A percentile compares a stretch with the other conserved stretches of the same genome.
phyloP scores from a whole-genome alignment of 1,284 basidiomycete genomes.

The Cutaneotrichosporon daszewskae region DNA sequence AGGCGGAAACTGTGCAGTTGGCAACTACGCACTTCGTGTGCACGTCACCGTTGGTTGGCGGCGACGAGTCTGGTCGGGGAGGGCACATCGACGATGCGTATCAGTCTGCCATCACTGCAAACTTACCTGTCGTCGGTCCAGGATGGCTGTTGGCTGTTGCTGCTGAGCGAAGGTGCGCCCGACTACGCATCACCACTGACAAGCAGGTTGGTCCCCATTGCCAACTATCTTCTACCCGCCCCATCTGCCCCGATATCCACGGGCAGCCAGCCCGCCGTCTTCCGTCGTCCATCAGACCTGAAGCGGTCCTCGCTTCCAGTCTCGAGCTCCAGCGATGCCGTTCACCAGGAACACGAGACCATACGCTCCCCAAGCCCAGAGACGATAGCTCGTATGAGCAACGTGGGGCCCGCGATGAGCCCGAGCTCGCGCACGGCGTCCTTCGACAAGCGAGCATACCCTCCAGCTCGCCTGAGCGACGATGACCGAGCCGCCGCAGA shows the following conservation, averaged over 20 bases:
- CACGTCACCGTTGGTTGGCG: constrained; percentile 65
- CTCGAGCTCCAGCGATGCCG: constrained; percentile 11
- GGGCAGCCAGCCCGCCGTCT: constrained; percentile 53
- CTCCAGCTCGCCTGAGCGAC: not conserved
- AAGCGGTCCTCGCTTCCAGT: constrained; percentile 34
- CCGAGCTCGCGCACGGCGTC: constrained; percentile 9
- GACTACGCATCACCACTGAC: no score
- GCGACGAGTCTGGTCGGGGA: constrained; percentile 50
- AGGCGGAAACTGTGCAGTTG: constrained; percentile 88
- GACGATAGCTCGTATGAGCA: constrained; percentile 46
- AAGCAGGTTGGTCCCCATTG: constrained; percentile 77
- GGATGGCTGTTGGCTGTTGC: constrained; percentile 85
- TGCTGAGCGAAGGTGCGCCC: constrained; percentile 66
- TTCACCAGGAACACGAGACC: constrained; percentile 24
- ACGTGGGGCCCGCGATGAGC: constrained; percentile 23
- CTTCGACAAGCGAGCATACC: constrained; percentile 8
- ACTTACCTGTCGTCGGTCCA: constrained; percentile 83
- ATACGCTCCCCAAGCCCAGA: constrained; percentile 41
- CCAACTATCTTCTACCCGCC: constrained; percentile 70
- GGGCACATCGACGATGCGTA: constrained; percentile 63
- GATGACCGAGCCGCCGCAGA: not conserved
- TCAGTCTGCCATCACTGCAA: constrained; percentile 80
- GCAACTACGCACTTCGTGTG: constrained; percentile 96
- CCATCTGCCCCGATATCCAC: constrained; percentile 51
- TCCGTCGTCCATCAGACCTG: constrained; percentile 31